Evolutionary conservation across 1,284 basidiomycete species (phyloP), one percentile per base, ranked within the genome.

Genomic region (Xanthoconium separans): DNA sequence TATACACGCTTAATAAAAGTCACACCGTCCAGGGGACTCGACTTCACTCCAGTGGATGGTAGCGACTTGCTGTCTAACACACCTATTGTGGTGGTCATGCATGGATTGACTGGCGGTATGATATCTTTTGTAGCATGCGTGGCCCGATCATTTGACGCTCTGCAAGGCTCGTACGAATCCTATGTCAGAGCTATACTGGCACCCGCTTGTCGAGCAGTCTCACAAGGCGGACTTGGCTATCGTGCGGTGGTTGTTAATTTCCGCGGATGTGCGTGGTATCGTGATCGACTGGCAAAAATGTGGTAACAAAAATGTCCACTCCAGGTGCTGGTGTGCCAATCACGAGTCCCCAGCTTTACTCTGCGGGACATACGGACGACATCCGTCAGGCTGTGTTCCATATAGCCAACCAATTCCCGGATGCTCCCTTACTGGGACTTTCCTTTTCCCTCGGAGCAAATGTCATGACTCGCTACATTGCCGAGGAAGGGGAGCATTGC

Each of bases 401-500:
- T 72, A 82, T 98, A 49, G 78, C 85, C 6, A 72, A 83, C 55
- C 73, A 76, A 55, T 95, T 88, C 64, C 95, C 97, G 3, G 73
- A 80, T 22, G 92, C 95, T 1, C 89, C 88, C 8, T 75, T 98
- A 39, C 75, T 95, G 33, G 96, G 92, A 12, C 74, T 97, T 29
- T 94, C 94, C 7, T 99, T 98, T 75, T 97, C 93, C 4, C 83
- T 99, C 44, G 97, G 96, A 48, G 93, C 95, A 37, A 93, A 93
- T 65, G 88, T 98, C 41, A 74, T 99, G 58, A 89, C 92, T n/a
- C 83, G 93, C 58, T 98, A 97, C 71, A 75, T 96, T 47, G 94
- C 91, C 7, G 88, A 97, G 71, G 89, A 95, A 66, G 90, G 90
- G 10, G 78, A 81, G n/a, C 65, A 76, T 10, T 89, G 87, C 56